Evolutionary conservation across 2,329 filamentous ascomycete species (phyloP), one percentile per base, ranked within the genome.

Genomic region (Xylariaceae sp.): DNA sequence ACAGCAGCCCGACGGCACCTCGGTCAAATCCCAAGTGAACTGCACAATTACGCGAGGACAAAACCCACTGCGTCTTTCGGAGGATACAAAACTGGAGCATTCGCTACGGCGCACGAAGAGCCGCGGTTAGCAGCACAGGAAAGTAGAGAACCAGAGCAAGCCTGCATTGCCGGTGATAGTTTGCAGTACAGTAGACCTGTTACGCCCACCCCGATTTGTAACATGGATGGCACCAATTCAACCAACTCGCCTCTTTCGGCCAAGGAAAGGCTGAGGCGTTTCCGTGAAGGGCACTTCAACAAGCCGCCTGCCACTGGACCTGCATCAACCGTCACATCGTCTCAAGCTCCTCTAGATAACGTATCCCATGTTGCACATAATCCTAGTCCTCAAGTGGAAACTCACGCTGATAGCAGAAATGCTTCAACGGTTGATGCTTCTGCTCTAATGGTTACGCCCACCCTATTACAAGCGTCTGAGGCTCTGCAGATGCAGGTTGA

Each of bases 41-140:
- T 70, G 39, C 60, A 68, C 62, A 64, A 61, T 55, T 70, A 70
- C 62, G 68, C 53, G 54, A 66, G 64, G 55, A 67, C 57, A 62
- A 57, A 61, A 35, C 62, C 68, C n/a, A 64, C 63, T 56, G 47
- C 54, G 57, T 60, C 61, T 48, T 30, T 30, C 23, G 35, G 59
- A 57, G 59, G 37, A 42, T 50, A 56, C 58, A 48, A 58, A 54
- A 18, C 35, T 2, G 39, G 47, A 48, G 42, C 23, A 15, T 17
- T 50, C 18, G 18, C 50, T 51, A 18, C 13, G 35, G 23, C 44
- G 34, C 47, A 10, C 53, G 18, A 8, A 23, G 54, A 47, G 18
- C 34, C 49, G 15, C 56, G 50, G 34, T 23, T 53, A 30, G n/a
- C 35, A 50, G 44, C 10, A 42, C 44, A 13, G 34, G 10, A 15